Evolutionary conservation across 805 yeast species (phyloP), one percentile per base, ranked within the genome.

Genomic region (Isabelozyma gotoi): DNA sequence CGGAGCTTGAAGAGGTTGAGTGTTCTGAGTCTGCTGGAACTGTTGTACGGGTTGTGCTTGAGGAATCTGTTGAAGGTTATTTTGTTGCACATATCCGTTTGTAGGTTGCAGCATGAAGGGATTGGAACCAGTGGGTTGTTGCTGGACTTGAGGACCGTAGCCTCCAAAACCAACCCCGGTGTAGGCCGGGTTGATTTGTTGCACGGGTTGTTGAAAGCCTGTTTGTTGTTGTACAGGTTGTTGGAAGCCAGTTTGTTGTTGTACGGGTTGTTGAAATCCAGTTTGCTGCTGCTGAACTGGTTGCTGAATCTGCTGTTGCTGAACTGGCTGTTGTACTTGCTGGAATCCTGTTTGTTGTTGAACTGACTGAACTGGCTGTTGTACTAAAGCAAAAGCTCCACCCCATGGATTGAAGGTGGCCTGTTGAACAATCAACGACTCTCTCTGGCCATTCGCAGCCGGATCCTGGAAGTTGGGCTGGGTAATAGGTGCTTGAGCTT

Each of bases 161-260:
- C 81, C 82, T 10, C 85, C 85, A 59, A 81, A 80, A 0, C 85
- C 86, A 29, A 74, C 74, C 11, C 84, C 85, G 5, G 84, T 80
- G 48, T 63, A 71, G 3, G 68, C 53, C 14, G 65, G 52, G 45
- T 45, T 57, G 39, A 58, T 37, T 57, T 55, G 42, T 62, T 44
- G n/a, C n/a, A n/a, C n/a, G 29, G 29, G 29, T 24, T 24, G 29
- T 10, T 24, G n/a, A n/a, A n/a, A n/a, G 29, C 29, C 29, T 41
- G 65, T 68, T 36, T 57, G 56, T 42, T 66, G 51, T n/a, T 62
- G 49, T 57, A 43, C 21, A 48, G 42, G 31, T n/a, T n/a, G n/a
- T n/a, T n/a, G n/a, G n/a, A n/a, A n/a, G n/a, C n/a, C n/a, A n/a
- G n/a, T 44, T 46, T 40, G 39, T 42, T 49, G 34, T 36, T 20